Percentiles rank a stretch among this genome's conserved stretches.
Evolutionary conservation across 2,329 filamentous ascomycete species (phyloP).

Genomic region (Colletotrichum limetticola): DNA sequence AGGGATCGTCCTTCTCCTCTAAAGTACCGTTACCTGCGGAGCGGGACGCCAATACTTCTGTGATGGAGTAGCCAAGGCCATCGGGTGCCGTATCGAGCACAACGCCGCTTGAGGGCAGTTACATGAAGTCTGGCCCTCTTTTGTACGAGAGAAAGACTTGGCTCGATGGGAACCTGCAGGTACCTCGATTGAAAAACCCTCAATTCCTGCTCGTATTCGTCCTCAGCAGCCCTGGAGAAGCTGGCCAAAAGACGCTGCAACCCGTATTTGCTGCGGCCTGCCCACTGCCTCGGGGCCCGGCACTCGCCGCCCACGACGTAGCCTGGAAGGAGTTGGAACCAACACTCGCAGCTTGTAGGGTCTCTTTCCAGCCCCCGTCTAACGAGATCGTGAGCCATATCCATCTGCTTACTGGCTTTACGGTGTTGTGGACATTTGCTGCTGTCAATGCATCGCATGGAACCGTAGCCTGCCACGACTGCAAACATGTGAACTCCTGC

Average conservation of each 20-base stretch:
- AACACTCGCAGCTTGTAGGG: neutral
- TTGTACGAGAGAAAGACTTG: slow-evolving; percentile 21
- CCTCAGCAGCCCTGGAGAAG: slow-evolving; percentile 7
- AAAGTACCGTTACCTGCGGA: slow-evolving; percentile 23
- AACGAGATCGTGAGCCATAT: slow-evolving; percentile 9
- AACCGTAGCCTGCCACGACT: neutral
- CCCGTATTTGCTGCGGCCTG: slow-evolving; percentile 17
- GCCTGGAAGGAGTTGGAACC: slow-evolving; percentile 6
- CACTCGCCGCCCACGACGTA: slow-evolving; percentile 4
- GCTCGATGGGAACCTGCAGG: slow-evolving; percentile 28
- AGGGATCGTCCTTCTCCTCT: slow-evolving; percentile 10
- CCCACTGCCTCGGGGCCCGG: slow-evolving; percentile 19
- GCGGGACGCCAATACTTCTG: slow-evolving; percentile 21
- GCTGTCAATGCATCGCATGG: slow-evolving; percentile 1
- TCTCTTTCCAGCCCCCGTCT: slow-evolving; percentile 1
- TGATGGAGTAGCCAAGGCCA: neutral
- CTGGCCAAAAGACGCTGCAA: slow-evolving; percentile 9
- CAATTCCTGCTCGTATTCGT: slow-evolving; percentile 27
- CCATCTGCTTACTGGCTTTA: neutral
- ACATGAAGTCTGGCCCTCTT: neutral
- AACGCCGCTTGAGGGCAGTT: neutral
- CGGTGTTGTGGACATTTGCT: neutral
- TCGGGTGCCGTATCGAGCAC: slow-evolving; percentile 14
- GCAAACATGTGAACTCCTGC: neutral
- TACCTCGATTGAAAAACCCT: slow-evolving; percentile 14